These are phyloP conservation scores for Hemileccinum rubropunctum DNA, from an alignment of 768 basidiomycete species.

Conservation along the genomic window DNA sequence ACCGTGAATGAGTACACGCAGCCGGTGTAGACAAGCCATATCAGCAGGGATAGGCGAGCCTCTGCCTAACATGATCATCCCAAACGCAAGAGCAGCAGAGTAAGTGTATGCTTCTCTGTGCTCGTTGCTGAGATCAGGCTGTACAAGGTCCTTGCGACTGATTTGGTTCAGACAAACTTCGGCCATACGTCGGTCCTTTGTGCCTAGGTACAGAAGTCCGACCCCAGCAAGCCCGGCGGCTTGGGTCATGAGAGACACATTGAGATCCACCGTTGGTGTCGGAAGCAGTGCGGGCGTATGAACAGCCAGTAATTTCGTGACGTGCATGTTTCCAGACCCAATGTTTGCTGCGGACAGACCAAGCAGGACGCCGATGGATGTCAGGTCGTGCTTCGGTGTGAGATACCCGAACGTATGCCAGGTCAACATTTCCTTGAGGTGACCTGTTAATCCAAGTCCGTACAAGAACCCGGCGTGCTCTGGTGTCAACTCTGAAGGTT, in stretches of 20 bases:
- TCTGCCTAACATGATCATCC: constrained; percentile 94
- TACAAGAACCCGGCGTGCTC: constrained; percentile 97
- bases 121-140: constrained; percentile 82
- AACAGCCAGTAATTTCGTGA: constrained; percentile 88
- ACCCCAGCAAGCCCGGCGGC: constrained; percentile 84
- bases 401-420: constrained; percentile 97
- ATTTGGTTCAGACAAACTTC: constrained; percentile 89
- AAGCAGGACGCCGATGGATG: constrained; percentile 88
- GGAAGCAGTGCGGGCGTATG: constrained; percentile 93
- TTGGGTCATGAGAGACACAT: constrained; percentile 87
- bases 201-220: constrained; percentile 87
- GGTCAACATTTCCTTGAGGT: constrained; percentile 83
- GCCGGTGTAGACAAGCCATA: constrained; percentile 57
- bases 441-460: constrained; percentile 89
- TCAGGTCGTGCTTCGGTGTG: constrained; percentile 94
- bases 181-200: constrained; percentile 85
- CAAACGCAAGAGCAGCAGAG: constrained; percentile 85
- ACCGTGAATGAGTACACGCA: constrained; percentile 77
- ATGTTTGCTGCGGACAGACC: constrained; percentile 92
- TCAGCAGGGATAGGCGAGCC: constrained; percentile 81
- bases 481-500: constrained; percentile 83
- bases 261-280: constrained; percentile 80
- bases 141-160: constrained; percentile 69
- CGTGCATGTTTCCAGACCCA: constrained; percentile 80
- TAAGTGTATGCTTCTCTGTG: constrained; percentile 92